Base-by-base conservation (phyloP, 2,329 filamentous ascomycete genomes). In the Pyricularia sp. region DNA sequence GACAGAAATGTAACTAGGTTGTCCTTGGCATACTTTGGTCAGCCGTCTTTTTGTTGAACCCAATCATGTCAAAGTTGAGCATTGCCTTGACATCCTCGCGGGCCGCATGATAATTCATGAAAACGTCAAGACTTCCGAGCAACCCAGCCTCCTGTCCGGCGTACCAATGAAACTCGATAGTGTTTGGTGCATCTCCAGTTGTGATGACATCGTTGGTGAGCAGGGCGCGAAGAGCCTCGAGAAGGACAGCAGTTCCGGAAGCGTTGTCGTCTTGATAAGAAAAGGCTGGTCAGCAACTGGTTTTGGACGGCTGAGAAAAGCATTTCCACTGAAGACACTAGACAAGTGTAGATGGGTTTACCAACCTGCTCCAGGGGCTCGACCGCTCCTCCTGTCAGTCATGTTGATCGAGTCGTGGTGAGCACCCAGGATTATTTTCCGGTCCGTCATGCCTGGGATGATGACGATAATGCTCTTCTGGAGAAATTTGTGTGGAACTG, bases 11-110 rank as follows among this genome's bases (percentile, higher is more conserved):
- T 9, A 5, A 9, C 42, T 55, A 10, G 20, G 1, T 55, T 20
- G 9, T 28, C 12, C 2, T 28, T 20, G 28, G 12, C 59, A 63
- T 63, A 63, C 59, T n/a, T 20, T 65, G 23, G 30, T 30, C 64
- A 25, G 31, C 11, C 30, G 7, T 50, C 33, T 14, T 65, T 65
- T 14, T 12, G 31, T 73, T 23, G 77, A 91, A 97, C 25, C 94
- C 94, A 1, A 93, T 97, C 94, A 98, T 98, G 79, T 98, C 94
- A 80, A 98, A 94, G 82, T 98, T 94, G 68, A 98, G 86, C 95
- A 98, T 98, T 55, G 94, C 94, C 81, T 94, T 96, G 78, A 98
- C 85, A 72, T 94, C 88, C 30, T 90, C 86, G 33, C 85, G 85
- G 25, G 86, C 80, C 77, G 89, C 88, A 79, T 91, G 89, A 76